Conservation (phyloP, 139 green algal genomes). For the Chlorella sorokiniana region DNA sequence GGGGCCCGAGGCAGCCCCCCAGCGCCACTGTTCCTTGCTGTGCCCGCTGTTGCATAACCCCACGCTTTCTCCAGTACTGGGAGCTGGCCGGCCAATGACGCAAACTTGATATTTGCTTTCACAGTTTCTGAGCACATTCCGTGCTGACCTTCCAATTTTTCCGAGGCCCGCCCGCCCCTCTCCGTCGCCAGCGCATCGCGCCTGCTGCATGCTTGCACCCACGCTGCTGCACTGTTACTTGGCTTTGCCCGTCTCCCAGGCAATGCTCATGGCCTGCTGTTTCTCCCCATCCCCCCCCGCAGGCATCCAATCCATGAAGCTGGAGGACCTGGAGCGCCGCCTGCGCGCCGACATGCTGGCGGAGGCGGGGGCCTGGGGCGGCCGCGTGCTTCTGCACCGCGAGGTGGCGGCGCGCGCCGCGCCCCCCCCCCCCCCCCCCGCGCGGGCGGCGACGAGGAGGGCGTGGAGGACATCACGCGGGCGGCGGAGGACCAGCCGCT, state of each 20-base stretch:
- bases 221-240: neutral
- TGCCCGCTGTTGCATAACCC: too few relatives aligned
- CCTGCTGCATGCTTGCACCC: neutral
- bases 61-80: too few relatives aligned
- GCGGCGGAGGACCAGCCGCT: conserved; percentile 49
- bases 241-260: neutral
- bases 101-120: neutral
- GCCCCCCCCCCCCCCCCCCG: too few relatives aligned
- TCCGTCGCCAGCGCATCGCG: neutral
- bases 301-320: conserved; percentile 67
- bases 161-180: neutral
- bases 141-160: neutral
- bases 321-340: conserved; percentile 64
- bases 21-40: too few relatives aligned
- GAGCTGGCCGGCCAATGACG: neutral
- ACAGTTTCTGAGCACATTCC: neutral
- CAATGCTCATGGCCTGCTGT: neutral
- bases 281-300: neutral
- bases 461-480: conserved; percentile 55
- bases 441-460: neutral
- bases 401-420: conserved; percentile 45
- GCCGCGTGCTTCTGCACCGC: conserved; percentile 78
- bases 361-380: conserved; percentile 69
- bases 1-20: neutral
- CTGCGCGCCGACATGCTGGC: conserved; percentile 54